Percentiles rank a stretch among this genome's conserved stretches.
phyloP scores from a whole-genome alignment of 306 rosid genomes.

The Rosa lucieae region DNA sequence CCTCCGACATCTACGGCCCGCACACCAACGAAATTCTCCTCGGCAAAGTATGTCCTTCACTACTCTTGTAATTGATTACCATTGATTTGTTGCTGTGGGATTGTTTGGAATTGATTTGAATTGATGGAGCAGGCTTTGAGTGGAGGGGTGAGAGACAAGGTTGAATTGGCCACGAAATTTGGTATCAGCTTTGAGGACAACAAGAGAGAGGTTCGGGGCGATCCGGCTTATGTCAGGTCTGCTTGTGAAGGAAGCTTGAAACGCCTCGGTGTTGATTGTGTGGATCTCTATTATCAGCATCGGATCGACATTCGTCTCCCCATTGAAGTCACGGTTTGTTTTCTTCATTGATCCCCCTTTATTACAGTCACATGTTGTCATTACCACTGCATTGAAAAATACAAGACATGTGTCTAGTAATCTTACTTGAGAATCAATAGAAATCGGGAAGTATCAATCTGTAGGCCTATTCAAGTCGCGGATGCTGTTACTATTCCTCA shows the following conservation, averaged over 20 bases:
- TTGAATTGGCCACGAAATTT: slow-evolving; percentile 65
- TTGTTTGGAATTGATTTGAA: too few species aligned
- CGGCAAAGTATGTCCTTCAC: slow-evolving; percentile 36
- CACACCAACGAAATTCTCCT: slow-evolving; percentile 58
- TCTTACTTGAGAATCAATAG: background rate
- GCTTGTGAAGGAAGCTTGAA: slow-evolving; percentile 71
- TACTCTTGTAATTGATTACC: background rate
- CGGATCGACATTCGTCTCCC: slow-evolving; percentile 65
- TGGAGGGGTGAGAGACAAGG: slow-evolving; percentile 43
- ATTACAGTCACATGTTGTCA: background rate
- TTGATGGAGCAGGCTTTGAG: slow-evolving; percentile 33
- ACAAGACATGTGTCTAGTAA: background rate
- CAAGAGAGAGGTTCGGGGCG: slow-evolving; percentile 43
- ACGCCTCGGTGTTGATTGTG: slow-evolving; percentile 47
- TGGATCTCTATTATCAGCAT: slow-evolving; percentile 81
- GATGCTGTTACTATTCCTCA: too few species aligned
- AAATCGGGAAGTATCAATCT: background rate
- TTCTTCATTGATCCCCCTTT: background rate
- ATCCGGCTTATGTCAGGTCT: slow-evolving; percentile 63
- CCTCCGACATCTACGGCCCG: slow-evolving; percentile 65
- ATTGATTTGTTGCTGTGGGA: background rate
- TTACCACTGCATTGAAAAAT: background rate
- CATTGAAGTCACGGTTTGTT: slow-evolving; percentile 66
- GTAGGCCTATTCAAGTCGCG: too few species aligned
- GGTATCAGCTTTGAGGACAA: slow-evolving; percentile 22